phyloP scores from a whole-genome alignment of 2,329 filamentous ascomycete genomes.

The Pyrenophora teres region DNA sequence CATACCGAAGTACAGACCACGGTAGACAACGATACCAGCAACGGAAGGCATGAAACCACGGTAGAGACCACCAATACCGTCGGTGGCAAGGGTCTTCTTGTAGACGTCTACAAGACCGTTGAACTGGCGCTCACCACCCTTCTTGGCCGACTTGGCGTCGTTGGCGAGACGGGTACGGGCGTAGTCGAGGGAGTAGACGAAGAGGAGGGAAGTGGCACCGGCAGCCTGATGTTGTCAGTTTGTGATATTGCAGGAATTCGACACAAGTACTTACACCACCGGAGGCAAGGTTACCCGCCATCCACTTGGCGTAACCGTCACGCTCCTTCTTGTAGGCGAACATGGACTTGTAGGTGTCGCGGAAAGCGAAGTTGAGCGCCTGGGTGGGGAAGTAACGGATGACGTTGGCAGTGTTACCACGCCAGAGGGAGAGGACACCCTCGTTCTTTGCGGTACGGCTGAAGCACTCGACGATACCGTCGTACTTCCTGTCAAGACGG shows the following conservation, averaged over 20 bases:
- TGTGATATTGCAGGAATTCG: neutral
- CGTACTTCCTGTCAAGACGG: conserved; percentile 97
- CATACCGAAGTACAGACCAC: conserved; percentile 99
- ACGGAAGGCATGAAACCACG: conserved; percentile 99
- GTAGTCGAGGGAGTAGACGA: conserved; percentile 99
- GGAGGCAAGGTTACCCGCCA: conserved; percentile 99
- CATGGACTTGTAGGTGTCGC: conserved; percentile 99
- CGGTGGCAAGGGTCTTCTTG: conserved; percentile 98
- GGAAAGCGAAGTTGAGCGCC: conserved; percentile 99
- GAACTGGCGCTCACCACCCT: conserved; percentile 98
- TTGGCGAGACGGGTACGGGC: conserved; percentile 99
- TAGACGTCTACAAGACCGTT: conserved; percentile 99
- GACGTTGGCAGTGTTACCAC: conserved; percentile 99
- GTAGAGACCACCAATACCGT: conserved; percentile 99
- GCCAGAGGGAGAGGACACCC: conserved; percentile 95
- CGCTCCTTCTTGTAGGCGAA: conserved; percentile 99
- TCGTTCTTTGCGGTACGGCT: conserved; percentile 84
- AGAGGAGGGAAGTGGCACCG: conserved; percentile 99
- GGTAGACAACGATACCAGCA: conserved; percentile 99
- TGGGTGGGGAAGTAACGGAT: conserved; percentile 99
- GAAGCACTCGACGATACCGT: conserved; percentile 95
- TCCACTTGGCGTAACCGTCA: conserved; percentile 98
- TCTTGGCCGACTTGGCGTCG: conserved; percentile 98
- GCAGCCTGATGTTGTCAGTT: conserved; percentile 65
- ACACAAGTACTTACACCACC: conserved; percentile 79